Conservation (phyloP, 1,284 basidiomycete species). For the Agaricales sp. region DNA sequence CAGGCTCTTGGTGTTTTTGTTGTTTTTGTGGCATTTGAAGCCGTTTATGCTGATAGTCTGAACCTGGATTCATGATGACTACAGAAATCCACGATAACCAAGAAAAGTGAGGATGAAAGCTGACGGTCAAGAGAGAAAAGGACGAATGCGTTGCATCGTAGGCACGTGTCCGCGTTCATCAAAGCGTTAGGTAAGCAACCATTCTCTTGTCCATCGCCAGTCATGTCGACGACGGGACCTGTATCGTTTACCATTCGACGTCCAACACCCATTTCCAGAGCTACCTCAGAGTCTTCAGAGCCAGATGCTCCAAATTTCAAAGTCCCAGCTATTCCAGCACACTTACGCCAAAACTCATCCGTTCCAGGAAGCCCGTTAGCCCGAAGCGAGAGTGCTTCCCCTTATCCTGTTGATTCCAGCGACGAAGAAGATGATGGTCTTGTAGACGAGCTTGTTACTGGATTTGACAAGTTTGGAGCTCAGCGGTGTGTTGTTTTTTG, state of each 20-base stretch:
- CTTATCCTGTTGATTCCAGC: conserved; percentile 36
- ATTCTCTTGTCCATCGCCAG: not conserved
- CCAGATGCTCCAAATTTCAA: conserved; percentile 34
- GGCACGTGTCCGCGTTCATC: too few relatives aligned
- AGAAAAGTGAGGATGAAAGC: too few relatives aligned
- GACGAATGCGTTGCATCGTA: too few relatives aligned
- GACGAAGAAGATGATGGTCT: conserved; percentile 25
- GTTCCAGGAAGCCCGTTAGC: conserved; percentile 48
- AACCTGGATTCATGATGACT: too few relatives aligned
- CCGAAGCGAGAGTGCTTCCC: conserved; percentile 27
- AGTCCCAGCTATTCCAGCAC: conserved; percentile 47
- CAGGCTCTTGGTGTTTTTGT: too few relatives aligned
- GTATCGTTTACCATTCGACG: conserved; percentile 69
- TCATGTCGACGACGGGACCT: conserved; percentile 30
- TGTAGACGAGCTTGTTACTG: conserved; percentile 63
- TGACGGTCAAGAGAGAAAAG: too few relatives aligned
- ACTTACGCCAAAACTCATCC: conserved; percentile 30
- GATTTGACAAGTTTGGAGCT: conserved; percentile 58
- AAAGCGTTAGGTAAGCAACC: not conserved
- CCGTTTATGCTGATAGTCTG: too few relatives aligned
- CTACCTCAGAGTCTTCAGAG: conserved; percentile 49
- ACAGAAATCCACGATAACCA: too few relatives aligned
- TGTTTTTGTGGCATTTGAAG: too few relatives aligned
- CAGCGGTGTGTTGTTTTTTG: conserved; percentile 58
- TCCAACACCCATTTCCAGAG: conserved; percentile 52